These are phyloP conservation scores for Tremella yokohamensis DNA, from an alignment of 768 basidiomycete species.

Conservation along the genomic window DNA sequence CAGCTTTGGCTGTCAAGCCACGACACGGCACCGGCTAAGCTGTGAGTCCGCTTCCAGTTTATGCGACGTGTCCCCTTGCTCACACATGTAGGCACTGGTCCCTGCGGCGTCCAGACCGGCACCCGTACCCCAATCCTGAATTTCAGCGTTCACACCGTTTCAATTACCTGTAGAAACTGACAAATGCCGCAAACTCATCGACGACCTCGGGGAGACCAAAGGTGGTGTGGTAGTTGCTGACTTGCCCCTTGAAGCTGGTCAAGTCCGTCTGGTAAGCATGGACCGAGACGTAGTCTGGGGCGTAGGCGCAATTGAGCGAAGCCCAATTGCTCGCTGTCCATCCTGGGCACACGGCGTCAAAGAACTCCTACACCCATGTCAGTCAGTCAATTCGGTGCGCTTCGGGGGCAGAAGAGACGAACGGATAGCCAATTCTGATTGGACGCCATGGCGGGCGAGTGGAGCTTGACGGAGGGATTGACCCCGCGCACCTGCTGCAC, in stretches of 20 bases:
- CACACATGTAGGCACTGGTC: not conserved
- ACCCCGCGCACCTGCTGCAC: conserved; percentile 4
- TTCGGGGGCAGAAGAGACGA: conserved; percentile 4
- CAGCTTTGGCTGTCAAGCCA: conserved; percentile 24
- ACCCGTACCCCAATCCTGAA: not conserved
- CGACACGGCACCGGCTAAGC: not conserved
- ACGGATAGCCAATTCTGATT: conserved; percentile 27
- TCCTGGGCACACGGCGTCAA: conserved; percentile 8
- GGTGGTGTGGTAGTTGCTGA: not conserved
- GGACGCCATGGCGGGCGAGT: conserved; percentile 24
- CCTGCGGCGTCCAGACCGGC: not conserved
- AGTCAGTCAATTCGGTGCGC: not conserved
- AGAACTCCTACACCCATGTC: conserved; percentile 4
- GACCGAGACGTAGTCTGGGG: conserved; percentile 12
- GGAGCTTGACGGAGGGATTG: conserved; percentile 22
- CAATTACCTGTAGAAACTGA: not conserved
- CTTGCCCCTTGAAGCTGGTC: not conserved
- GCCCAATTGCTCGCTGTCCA: conserved; percentile 2
- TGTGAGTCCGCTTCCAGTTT: not conserved
- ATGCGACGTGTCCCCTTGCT: not conserved
- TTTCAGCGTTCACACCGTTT: not conserved
- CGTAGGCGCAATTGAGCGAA: not conserved
- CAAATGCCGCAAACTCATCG: conserved; percentile 4
- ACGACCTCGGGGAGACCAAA: conserved; percentile 6
- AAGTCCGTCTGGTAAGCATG: not conserved